phyloP scores from a whole-genome alignment of 2,329 filamentous ascomycete genomes.

The Aspergillus puulaauensis region DNA sequence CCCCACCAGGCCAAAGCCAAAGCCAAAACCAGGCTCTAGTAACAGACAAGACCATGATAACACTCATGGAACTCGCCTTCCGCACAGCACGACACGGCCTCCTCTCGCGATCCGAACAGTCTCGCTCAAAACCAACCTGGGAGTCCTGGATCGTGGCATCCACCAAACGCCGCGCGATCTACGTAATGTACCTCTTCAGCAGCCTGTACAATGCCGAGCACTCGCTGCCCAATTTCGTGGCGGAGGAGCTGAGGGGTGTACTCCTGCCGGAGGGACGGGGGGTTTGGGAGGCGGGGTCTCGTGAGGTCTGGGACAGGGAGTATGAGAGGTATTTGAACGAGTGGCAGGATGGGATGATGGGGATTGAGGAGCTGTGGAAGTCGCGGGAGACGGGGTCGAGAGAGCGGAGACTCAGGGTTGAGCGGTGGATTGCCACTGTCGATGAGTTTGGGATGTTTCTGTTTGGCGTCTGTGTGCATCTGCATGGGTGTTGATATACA shows the following conservation, averaged over 20 bases:
- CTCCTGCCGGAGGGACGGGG: conserved; percentile 42
- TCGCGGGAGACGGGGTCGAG: conserved; percentile 34
- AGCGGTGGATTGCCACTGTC: conserved; percentile 51
- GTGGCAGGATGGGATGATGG: conserved; percentile 45
- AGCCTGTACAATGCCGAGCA: conserved; percentile 48
- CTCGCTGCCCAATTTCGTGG: conserved; percentile 49
- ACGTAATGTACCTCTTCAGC: conserved; percentile 55
- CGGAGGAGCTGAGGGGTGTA: conserved; percentile 49
- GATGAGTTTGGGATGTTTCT: conserved; percentile 58
- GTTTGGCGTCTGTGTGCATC: conserved; percentile 40
- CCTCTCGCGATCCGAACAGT: conserved; percentile 36
- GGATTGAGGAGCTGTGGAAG: conserved; percentile 55
- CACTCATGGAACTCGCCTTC: conserved; percentile 53
- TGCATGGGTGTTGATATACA: conserved; percentile 30
- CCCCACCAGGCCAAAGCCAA: conserved; percentile 13
- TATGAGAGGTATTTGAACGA: conserved; percentile 35
- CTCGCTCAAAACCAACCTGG: conserved; percentile 47
- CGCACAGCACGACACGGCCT: conserved; percentile 21
- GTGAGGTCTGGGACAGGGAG: conserved; percentile 43
- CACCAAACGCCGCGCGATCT: conserved; percentile 54
- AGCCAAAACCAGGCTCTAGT: conserved; percentile 21
- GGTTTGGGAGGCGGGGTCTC: conserved; percentile 45
- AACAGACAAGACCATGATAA: conserved; percentile 48
- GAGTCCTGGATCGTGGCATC: conserved; percentile 56
- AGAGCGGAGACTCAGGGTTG: conserved; percentile 34